A percentile compares a stretch with the other conserved stretches of the same genome.
Evolutionary conservation across 345 rosid genomes (phyloP).

Genomic region (Nephelium lappaceum): DNA sequence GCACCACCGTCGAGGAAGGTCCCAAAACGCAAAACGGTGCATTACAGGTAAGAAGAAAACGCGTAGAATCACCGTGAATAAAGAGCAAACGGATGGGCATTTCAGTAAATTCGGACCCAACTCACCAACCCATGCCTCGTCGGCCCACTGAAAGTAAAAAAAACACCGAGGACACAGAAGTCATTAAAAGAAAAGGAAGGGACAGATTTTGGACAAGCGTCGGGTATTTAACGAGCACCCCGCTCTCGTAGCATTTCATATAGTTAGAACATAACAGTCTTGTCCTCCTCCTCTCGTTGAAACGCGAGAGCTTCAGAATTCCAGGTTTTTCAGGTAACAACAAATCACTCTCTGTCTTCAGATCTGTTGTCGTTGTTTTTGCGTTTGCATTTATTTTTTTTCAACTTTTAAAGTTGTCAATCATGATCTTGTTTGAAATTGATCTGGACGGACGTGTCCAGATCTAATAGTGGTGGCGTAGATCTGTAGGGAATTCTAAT

Average conservation of each 20-base stretch:
- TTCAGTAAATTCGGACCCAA: neutral
- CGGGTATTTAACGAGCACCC: slow-evolving; percentile 24
- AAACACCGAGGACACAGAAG: neutral
- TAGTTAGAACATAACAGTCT: neutral
- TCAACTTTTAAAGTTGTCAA: neutral
- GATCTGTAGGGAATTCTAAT: neutral
- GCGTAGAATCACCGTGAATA: neutral
- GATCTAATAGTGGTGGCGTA: neutral
- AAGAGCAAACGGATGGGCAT: neutral
- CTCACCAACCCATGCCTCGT: too few species aligned
- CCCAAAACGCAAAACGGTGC: neutral
- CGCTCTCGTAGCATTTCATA: slow-evolving; percentile 8
- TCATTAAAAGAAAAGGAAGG: neutral
- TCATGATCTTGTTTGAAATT: neutral
- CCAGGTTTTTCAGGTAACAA: neutral
- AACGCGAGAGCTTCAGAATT: neutral
- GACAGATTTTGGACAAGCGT: slow-evolving; percentile 15
- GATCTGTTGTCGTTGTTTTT: neutral
- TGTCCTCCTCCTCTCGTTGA: neutral
- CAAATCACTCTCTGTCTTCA: neutral
- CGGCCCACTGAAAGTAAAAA: neutral
- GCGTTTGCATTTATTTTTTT: neutral
- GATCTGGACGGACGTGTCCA: neutral
- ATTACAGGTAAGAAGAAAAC: neutral
- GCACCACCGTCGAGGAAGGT: neutral